These are phyloP conservation scores for Xylariaceae sp. DNA, from an alignment of 2,329 filamentous ascomycete species.

Conservation along the genomic window DNA sequence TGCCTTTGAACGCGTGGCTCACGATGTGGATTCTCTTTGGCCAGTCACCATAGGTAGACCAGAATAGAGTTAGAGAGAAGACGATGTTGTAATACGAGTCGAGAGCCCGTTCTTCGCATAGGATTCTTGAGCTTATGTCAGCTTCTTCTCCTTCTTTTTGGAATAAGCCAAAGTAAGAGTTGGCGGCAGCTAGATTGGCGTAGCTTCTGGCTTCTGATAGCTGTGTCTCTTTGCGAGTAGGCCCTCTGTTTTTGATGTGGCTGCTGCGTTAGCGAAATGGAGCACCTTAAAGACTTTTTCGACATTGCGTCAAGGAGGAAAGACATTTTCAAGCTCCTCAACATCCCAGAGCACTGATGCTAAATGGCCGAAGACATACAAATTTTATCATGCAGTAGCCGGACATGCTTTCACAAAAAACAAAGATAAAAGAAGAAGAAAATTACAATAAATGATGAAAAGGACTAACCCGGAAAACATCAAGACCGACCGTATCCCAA, in stretches of 20 bases:
- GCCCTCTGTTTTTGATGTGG: no score
- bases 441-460: no score
- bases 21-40: conserved; percentile 59
- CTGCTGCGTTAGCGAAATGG: no score
- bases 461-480: conserved; percentile 66
- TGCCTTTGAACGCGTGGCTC: conserved; percentile 66
- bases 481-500: conserved; percentile 50
- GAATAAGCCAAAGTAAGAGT: conserved; percentile 46
- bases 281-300: no score
- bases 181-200: conserved; percentile 45
- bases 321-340: no score
- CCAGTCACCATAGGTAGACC: conserved; percentile 51
- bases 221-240: conserved; percentile 55
- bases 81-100: conserved; percentile 85
- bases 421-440: conserved; percentile 5
- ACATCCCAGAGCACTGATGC: no score
- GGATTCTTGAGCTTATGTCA: conserved; percentile 36
- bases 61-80: conserved; percentile 61
- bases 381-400: neutral
- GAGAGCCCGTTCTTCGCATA: conserved; percentile 67
- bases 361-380: no score
- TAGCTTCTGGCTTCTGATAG: conserved; percentile 64
- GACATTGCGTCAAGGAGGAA: no score
- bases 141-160: conserved; percentile 30
- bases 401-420: neutral